Percentiles rank a stretch among this genome's conserved stretches.
Conservation (phyloP, 768 basidiomycete genomes). For the Cyclocybe cylindracea region DNA sequence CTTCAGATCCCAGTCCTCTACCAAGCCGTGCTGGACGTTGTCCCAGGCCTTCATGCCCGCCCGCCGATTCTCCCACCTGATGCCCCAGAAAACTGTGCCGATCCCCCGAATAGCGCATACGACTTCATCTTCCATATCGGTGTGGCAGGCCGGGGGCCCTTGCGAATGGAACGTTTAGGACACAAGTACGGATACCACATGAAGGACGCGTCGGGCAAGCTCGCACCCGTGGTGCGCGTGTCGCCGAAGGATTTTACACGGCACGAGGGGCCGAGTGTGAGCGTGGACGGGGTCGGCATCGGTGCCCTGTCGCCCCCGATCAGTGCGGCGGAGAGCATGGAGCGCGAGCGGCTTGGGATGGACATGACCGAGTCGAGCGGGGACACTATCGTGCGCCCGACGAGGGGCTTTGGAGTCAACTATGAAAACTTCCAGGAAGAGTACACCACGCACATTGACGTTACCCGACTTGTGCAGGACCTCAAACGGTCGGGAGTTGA, state of each 20-base stretch:
- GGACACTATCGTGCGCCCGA: conserved; percentile 37
- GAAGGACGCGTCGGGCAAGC: conserved; percentile 62
- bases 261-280: conserved; percentile 10
- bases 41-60: conserved; percentile 60
- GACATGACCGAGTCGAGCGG: conserved; percentile 36
- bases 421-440: conserved; percentile 60
- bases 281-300: conserved; percentile 4
- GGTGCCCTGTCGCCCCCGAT: conserved; percentile 4
- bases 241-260: conserved; percentile 42
- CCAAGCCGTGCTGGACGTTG: conserved; percentile 50
- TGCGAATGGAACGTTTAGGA: conserved; percentile 64
- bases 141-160: conserved; percentile 61
- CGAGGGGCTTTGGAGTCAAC: conserved; percentile 45
- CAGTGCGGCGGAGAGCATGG: conserved; percentile 35
- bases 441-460: conserved; percentile 60
- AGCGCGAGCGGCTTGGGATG: conserved; percentile 38
- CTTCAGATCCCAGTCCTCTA: conserved; percentile 63
- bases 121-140: conserved; percentile 76
- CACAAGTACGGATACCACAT: conserved; percentile 72
- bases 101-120: conserved; percentile 51
- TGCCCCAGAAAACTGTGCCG: conserved; percentile 30
- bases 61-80: conserved; percentile 52
- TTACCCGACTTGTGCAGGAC: conserved; percentile 55
- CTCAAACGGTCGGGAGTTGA: conserved; percentile 52
- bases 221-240: conserved; percentile 51